These are phyloP conservation scores for Capsicum pubescens DNA, from an alignment of 257 asterid species.

Conservation along the genomic window DNA sequence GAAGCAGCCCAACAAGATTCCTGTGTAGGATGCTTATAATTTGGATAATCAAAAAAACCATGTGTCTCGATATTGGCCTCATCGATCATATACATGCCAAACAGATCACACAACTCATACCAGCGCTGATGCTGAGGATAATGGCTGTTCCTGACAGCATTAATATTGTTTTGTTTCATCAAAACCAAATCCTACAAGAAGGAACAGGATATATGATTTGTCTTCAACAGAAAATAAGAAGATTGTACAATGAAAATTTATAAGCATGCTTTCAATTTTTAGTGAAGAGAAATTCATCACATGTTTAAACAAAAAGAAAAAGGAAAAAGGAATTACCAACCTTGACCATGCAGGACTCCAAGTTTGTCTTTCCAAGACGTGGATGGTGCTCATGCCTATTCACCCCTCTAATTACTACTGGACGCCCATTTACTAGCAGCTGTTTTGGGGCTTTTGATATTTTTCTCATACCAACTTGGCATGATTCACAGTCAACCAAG, in stretches of 20 bases:
- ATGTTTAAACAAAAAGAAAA: constrained; percentile 27
- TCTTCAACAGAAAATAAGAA: background rate
- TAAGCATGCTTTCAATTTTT: background rate
- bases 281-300: background rate
- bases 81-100: constrained; percentile 98
- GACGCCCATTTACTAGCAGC: constrained; percentile 88
- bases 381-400: constrained; percentile 99
- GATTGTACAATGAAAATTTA: background rate
- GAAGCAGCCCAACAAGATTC: constrained; percentile 85
- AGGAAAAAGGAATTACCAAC: constrained; percentile 43
- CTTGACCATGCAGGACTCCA: constrained; percentile 98
- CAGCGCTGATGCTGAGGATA: constrained; percentile 96
- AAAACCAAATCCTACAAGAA: constrained; percentile 77
- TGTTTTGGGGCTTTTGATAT: constrained; percentile 86
- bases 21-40: constrained; percentile 75
- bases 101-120: constrained; percentile 96
- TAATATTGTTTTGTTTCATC: constrained; percentile 93
- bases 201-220: constrained; percentile 9
- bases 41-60: constrained; percentile 76
- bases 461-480: constrained; percentile 88
- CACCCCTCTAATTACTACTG: constrained; percentile 94
- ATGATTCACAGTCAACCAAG: constrained; percentile 84
- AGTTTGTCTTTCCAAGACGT: constrained; percentile 92
- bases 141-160: constrained; percentile 97
- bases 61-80: constrained; percentile 99